Percentiles rank a stretch among this genome's conserved stretches.
Conservation (phyloP, 306 rosid species). For the Dalbergia oliveri region DNA sequence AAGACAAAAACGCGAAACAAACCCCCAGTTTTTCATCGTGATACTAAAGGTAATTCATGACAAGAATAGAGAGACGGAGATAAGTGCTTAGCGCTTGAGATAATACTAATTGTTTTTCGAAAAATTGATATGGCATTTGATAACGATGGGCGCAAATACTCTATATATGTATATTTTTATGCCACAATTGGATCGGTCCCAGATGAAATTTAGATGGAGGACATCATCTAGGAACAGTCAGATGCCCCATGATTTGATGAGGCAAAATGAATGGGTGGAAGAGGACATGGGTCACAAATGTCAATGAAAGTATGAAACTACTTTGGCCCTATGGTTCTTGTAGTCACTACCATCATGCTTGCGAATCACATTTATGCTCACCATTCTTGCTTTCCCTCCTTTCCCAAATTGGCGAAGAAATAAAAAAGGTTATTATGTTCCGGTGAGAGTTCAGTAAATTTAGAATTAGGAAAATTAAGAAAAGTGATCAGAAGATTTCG, state of each 20-base stretch:
- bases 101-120: no score
- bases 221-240: constrained; percentile 30
- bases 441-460: no score
- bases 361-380: background rate
- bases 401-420: background rate
- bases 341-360: background rate
- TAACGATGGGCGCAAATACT: constrained; percentile 1
- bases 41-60: background rate
- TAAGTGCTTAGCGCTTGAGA: background rate
- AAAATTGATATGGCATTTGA: background rate
- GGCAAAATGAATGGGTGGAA: constrained; percentile 37
- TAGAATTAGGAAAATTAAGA: no score
- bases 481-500: no score
- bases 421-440: background rate
- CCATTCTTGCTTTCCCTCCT: background rate
- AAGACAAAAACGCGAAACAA: no score
- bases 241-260: constrained; percentile 43
- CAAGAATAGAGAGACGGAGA: no score
- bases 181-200: background rate
- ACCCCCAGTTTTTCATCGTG: no score
- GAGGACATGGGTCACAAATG: constrained; percentile 32
- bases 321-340: background rate
- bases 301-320: constrained; percentile 26
- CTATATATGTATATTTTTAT: background rate
- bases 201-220: constrained; percentile 10